phyloP scores from a whole-genome alignment of 768 basidiomycete genomes.

The Boletellus ananas region DNA sequence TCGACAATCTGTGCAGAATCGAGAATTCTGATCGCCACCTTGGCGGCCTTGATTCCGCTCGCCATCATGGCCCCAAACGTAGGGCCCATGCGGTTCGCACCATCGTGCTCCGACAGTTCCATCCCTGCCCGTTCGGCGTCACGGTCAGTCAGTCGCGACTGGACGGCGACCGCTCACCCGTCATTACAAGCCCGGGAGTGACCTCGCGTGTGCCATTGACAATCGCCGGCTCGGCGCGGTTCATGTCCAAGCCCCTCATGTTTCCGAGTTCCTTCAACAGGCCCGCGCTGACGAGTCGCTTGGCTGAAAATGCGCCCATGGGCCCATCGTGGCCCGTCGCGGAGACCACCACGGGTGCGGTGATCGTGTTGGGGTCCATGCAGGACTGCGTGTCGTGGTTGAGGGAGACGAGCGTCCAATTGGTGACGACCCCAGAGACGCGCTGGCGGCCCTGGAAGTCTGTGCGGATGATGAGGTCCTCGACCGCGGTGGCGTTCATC shows the following conservation, averaged over 20 bases:
- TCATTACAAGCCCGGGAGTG: conserved; percentile 68
- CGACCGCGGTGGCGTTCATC: conserved; percentile 79
- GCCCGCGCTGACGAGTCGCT: conserved; percentile 73
- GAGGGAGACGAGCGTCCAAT: conserved; percentile 49
- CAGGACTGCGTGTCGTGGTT: conserved; percentile 75
- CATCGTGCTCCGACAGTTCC: conserved; percentile 81
- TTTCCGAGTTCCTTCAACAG: conserved; percentile 70
- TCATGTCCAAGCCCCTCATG: conserved; percentile 81
- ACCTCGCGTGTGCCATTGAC: conserved; percentile 77
- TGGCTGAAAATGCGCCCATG: conserved; percentile 80
- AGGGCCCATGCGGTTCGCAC: conserved; percentile 72
- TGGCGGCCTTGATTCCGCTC: conserved; percentile 69
- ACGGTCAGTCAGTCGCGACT: neutral
- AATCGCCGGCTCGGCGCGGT: conserved; percentile 76
- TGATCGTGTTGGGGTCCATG: conserved; percentile 80
- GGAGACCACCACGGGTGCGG: conserved; percentile 69
- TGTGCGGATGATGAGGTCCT: conserved; percentile 68
- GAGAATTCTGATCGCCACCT: conserved; percentile 55
- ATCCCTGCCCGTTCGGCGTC: conserved; percentile 48
- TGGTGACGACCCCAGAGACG: conserved; percentile 51
- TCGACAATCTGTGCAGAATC: conserved; percentile 47
- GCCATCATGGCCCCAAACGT: conserved; percentile 81
- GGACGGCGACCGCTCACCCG: conserved; percentile 41
- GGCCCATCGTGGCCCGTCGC: conserved; percentile 77
- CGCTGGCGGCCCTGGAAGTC: conserved; percentile 43